Evolutionary conservation across 2,329 filamentous ascomycete species (phyloP).

Genomic region (Colletotrichum sp.): DNA sequence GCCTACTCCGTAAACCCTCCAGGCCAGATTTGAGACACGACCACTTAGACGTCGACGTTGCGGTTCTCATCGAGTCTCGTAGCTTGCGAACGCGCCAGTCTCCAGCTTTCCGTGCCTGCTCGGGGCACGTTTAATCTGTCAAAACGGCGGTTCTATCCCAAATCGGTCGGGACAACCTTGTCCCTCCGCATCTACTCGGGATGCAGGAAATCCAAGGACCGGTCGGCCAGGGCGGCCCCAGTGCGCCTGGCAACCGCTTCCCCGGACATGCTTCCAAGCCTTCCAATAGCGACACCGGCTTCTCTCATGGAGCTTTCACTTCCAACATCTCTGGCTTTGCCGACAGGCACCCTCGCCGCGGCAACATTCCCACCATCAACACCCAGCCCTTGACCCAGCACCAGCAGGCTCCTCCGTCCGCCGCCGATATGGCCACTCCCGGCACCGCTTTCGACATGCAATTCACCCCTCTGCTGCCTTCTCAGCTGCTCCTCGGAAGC

Average conservation of each 20-base stretch:
- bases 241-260: slow-evolving; percentile 64
- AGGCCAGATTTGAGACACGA: neutral
- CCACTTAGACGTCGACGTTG: neutral
- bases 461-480: slow-evolving; percentile 94
- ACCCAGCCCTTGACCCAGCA: slow-evolving; percentile 52
- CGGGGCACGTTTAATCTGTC: slow-evolving; percentile 64
- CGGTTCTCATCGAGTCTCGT: slow-evolving; percentile 5
- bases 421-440: slow-evolving; percentile 81
- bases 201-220: slow-evolving; percentile 87
- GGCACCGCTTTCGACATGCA: slow-evolving; percentile 96
- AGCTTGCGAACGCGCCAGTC: slow-evolving; percentile 24
- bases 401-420: slow-evolving; percentile 52
- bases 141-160: slow-evolving; percentile 85
- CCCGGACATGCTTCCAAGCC: slow-evolving; percentile 78
- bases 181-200: slow-evolving; percentile 84
- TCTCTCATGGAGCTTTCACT: slow-evolving; percentile 90
- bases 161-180: slow-evolving; percentile 80
- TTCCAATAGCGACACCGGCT: slow-evolving; percentile 83
- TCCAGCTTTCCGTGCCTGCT: slow-evolving; percentile 50
- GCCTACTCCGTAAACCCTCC: neutral
- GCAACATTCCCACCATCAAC: slow-evolving; percentile 91
- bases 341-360: slow-evolving; percentile 83
- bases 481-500: slow-evolving; percentile 91
- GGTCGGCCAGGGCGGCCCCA: slow-evolving; percentile 63
- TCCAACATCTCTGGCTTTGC: slow-evolving; percentile 86